Base-by-base conservation (phyloP, 192 early-diverging fungal genomes). In the Pecoramyces ruminantium region DNA sequence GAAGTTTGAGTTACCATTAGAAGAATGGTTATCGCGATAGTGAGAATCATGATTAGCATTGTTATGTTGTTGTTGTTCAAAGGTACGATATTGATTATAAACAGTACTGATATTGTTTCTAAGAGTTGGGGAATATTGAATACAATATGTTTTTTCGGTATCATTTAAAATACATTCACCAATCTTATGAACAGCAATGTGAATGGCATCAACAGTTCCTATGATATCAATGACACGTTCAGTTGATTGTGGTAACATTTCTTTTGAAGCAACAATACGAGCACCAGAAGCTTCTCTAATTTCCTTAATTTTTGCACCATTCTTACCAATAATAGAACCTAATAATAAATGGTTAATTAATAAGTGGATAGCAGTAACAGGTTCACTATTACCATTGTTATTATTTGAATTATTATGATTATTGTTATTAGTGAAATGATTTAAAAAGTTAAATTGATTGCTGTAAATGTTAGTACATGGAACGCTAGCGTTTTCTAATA, bases 401-500 rank as follows among this genome's bases (percentile, higher is more conserved):
- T 80, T 77, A 21, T 29, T 29, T 5, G 30, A 4, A 27, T 40
- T 77, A 3, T 27, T 29, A 18, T 29, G 16, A 27, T 29, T 34
- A 16, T 29, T 40, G 38, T 40, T 40, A 13, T 29, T 80, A 14
- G 40, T 29, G 30, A 77, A 30, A 12, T 80, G 79, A 17, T 40
- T 38, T 38, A 77, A 40, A 5, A 80, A 40, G 58, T 38, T 34
- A 28, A 83, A 30, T 29, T 38, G 82, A 38, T 78, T 38, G 11
- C 39, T 40, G 78, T 38, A 78, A 38, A 42, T 38, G 83, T 81
- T 38, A 16, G 79, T 38, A n/a, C 84, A 83, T 25, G 84, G 87
- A 13, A 90, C 84, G 78, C 92, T 91, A 77, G 93, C 92, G 84
- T 94, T 95, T 79, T 93, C 93, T 30, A 93, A 84, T 16, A 94